Percentiles rank a stretch among this genome's conserved stretches.
These are phyloP conservation scores for Boletus subcaerulescens DNA, from an alignment of 768 basidiomycete genomes.

Conservation along the genomic window DNA sequence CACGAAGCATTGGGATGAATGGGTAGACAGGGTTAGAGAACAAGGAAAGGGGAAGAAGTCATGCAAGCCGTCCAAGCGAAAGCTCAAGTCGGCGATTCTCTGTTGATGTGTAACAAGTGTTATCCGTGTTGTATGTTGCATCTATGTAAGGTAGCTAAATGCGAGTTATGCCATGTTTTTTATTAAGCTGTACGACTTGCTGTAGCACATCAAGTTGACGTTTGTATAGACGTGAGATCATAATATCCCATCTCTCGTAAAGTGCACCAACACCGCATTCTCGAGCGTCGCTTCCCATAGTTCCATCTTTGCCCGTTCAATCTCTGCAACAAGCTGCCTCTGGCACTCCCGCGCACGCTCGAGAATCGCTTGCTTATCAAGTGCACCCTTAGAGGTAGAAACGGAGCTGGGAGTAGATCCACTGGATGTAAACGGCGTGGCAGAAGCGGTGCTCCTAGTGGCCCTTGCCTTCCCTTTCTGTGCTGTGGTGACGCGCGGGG, in stretches of 20 bases:
- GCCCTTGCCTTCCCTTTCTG: constrained; percentile 22
- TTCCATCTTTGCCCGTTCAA: constrained; percentile 60
- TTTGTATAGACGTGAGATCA: not conserved
- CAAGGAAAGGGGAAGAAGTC: constrained; percentile 4
- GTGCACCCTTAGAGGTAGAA: not conserved
- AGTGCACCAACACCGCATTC: constrained; percentile 56
- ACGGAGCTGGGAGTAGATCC: not conserved
- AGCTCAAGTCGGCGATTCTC: constrained; percentile 10
- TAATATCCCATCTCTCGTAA: constrained; percentile 34
- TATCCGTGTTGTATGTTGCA: constrained; percentile 19
- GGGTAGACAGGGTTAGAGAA: constrained; percentile 5
- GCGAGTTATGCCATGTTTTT: not conserved
- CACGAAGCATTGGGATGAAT: constrained; percentile 21
- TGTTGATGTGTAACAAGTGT: constrained; percentile 6
- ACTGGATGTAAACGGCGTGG: not conserved
- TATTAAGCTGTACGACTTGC: not conserved
- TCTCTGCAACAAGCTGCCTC: constrained; percentile 48
- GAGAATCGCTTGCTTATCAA: constrained; percentile 45
- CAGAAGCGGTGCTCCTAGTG: not conserved
- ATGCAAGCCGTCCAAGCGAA: constrained; percentile 15
- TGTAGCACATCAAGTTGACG: not conserved
- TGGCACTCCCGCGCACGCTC: constrained; percentile 53
- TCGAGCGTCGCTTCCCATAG: constrained; percentile 75
- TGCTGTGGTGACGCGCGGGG: not conserved
- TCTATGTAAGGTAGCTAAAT: constrained; percentile 19